These are phyloP conservation scores for Westerdykella aurantiaca DNA, from an alignment of 2,329 filamentous ascomycete genomes.

Conservation along the genomic window DNA sequence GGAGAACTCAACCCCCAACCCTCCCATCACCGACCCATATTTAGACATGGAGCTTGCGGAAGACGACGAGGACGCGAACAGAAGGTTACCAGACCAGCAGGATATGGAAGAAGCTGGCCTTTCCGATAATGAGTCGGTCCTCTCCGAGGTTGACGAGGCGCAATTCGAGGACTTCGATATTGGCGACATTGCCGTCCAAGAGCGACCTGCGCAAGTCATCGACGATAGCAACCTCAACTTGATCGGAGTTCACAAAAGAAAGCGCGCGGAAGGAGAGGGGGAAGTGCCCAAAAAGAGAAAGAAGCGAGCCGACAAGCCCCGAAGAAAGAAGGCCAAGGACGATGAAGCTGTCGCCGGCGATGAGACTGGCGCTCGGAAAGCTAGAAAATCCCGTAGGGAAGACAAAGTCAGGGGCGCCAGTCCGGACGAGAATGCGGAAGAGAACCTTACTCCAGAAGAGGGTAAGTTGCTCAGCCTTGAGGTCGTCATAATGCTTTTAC, in stretches of 20 bases:
- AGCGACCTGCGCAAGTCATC: conserved; percentile 53
- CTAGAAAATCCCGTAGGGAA: conserved; percentile 43
- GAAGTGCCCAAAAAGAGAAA: conserved; percentile 65
- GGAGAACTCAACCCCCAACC: conserved; percentile 43
- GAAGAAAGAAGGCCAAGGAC: conserved; percentile 47
- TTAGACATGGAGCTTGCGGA: conserved; percentile 44
- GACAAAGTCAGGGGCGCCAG: conserved; percentile 32
- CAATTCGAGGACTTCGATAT: conserved; percentile 61
- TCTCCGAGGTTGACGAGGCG: conserved; percentile 60
- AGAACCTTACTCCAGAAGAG: conserved; percentile 76
- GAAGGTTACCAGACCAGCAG: conserved; percentile 29
- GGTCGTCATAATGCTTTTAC: not conserved
- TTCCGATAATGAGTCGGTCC: conserved; percentile 56
- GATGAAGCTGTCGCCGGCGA: conserved; percentile 45
- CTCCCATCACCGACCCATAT: conserved; percentile 39
- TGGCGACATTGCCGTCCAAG: conserved; percentile 55
- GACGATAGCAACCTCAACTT: conserved; percentile 57
- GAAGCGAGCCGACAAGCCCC: conserved; percentile 52
- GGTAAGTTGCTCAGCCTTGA: conserved; percentile 46
- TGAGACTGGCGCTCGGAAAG: conserved; percentile 50
- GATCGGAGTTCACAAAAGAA: conserved; percentile 59
- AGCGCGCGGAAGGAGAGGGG: conserved; percentile 56
- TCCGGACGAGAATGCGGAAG: conserved; percentile 63
- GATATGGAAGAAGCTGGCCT: conserved; percentile 38
- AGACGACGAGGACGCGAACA: conserved; percentile 17